Evolutionary conservation across 306 rosid genomes (phyloP).

Genomic region (Echinosophora koreensis): DNA sequence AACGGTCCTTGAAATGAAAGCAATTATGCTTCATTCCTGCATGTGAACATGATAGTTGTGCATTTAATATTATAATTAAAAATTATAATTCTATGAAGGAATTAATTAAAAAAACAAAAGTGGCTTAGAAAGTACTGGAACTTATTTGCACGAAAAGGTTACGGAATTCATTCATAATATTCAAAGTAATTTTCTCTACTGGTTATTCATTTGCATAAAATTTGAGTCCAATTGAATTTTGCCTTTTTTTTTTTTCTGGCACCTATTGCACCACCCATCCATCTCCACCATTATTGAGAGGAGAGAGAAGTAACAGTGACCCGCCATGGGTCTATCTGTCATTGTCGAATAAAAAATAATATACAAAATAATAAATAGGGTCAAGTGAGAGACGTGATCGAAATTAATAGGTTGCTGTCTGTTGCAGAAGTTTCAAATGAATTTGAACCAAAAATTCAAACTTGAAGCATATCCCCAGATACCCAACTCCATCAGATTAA

Average conservation of each 20-base stretch:
- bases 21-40: conserved; percentile 53
- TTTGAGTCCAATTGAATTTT: conserved; percentile 29
- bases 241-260: conserved; percentile 11
- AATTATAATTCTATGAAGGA: conserved; percentile 35
- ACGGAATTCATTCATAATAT: conserved; percentile 25
- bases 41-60: conserved; percentile 57
- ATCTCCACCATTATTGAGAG: conserved; percentile 40
- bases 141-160: conserved; percentile 46
- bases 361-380: background rate
- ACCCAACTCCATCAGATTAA: background rate
- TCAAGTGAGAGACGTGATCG: conserved; percentile 28
- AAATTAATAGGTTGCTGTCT: conserved; percentile 38
- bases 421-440: conserved; percentile 16
- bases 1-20: conserved; percentile 48
- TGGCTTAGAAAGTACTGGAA: conserved; percentile 40
- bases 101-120: background rate
- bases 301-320: conserved; percentile 45
- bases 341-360: conserved; percentile 42
- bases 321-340: conserved; percentile 52
- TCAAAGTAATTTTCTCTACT: conserved; percentile 3
- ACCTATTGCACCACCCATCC: background rate
- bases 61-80: conserved; percentile 54
- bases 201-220: background rate
- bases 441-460: conserved; percentile 25
- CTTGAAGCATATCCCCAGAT: background rate